phyloP scores from a whole-genome alignment of 2,329 filamentous ascomycete genomes.

The Cordyceps javanica region DNA sequence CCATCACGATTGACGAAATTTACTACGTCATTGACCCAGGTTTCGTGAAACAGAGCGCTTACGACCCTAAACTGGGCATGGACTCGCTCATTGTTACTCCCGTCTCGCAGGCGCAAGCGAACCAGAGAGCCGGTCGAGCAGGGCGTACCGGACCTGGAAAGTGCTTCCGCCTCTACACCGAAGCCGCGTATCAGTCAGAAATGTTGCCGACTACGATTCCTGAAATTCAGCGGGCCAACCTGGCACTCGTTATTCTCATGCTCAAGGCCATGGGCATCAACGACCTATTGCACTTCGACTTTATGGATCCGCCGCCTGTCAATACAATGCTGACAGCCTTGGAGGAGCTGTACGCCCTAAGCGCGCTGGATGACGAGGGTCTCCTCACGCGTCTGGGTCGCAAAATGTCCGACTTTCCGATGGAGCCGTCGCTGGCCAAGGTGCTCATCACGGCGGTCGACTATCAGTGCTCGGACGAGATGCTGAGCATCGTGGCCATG shows the following conservation, averaged over 20 bases:
- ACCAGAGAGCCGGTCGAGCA: slow-evolving; percentile 86
- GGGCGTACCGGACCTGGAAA: slow-evolving; percentile 94
- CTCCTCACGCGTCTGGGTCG: slow-evolving; percentile 84
- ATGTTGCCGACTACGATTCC: slow-evolving; percentile 96
- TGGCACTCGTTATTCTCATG: slow-evolving; percentile 92
- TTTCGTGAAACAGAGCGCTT: slow-evolving; percentile 96
- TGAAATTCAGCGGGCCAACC: slow-evolving; percentile 91
- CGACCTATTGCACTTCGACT: slow-evolving; percentile 93
- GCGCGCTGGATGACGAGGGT: slow-evolving; percentile 90
- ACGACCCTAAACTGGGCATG: slow-evolving; percentile 96
- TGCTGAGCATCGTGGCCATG: slow-evolving; percentile 93
- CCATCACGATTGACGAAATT: slow-evolving; percentile 95
- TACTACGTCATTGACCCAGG: slow-evolving; percentile 97
- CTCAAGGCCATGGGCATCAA: slow-evolving; percentile 99
- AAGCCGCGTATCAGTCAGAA: slow-evolving; percentile 90
- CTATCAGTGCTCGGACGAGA: slow-evolving; percentile 84
- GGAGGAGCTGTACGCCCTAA: slow-evolving; percentile 89
- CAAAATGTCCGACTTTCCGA: slow-evolving; percentile 98
- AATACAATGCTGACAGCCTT: slow-evolving; percentile 96
- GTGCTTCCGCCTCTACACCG: slow-evolving; percentile 91
- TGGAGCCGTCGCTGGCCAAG: slow-evolving; percentile 91
- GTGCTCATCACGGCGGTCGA: slow-evolving; percentile 83
- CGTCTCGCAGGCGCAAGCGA: slow-evolving; percentile 93
- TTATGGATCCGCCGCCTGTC: slow-evolving; percentile 96
- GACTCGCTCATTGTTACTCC: slow-evolving; percentile 93